phyloP scores from a whole-genome alignment of 2,329 filamentous ascomycete genomes.

The Penicillium brevicompactum region DNA sequence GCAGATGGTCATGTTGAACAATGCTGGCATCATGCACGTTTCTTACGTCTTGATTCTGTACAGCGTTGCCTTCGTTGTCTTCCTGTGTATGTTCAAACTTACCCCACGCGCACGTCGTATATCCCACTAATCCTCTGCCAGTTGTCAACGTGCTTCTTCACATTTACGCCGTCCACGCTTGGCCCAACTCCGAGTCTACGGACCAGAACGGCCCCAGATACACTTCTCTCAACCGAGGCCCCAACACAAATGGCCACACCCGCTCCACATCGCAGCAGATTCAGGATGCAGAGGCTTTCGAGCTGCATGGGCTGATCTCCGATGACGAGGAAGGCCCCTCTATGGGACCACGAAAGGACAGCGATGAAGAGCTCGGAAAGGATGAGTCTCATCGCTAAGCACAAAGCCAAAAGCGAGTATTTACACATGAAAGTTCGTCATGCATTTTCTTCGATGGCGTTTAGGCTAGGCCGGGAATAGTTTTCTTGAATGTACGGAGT shows the following conservation, averaged over 20 bases:
- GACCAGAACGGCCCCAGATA: slow-evolving; percentile 22
- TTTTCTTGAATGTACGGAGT: background rate
- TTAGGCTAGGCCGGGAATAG: background rate
- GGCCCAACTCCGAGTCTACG: slow-evolving; percentile 40
- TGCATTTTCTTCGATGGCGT: slow-evolving; percentile 11
- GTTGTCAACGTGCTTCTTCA: slow-evolving; percentile 82
- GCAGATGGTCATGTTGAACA: slow-evolving; percentile 79
- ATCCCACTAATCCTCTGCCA: slow-evolving; percentile 29
- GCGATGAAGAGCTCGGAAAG: slow-evolving; percentile 35
- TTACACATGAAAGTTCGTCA: background rate
- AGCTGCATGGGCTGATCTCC: slow-evolving; percentile 85
- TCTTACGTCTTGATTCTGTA: slow-evolving; percentile 91
- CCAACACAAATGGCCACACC: slow-evolving; percentile 47
- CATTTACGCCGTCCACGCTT: slow-evolving; percentile 72
- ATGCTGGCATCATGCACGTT: slow-evolving; percentile 79
- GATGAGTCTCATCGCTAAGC: slow-evolving; percentile 10
- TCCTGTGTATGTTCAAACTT: slow-evolving; percentile 66
- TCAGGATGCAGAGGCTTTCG: slow-evolving; percentile 86
- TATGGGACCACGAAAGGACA: slow-evolving; percentile 31
- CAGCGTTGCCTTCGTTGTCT: slow-evolving; percentile 85
- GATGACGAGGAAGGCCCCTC: slow-evolving; percentile 70
- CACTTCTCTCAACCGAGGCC: slow-evolving; percentile 16
- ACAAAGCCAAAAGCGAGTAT: background rate
- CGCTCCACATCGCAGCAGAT: slow-evolving; percentile 54
- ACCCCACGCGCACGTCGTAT: background rate